Percentiles rank a stretch among this genome's conserved stretches.
Conservation (phyloP, 1,284 basidiomycete genomes). For the Sporisorium sorghi region DNA sequence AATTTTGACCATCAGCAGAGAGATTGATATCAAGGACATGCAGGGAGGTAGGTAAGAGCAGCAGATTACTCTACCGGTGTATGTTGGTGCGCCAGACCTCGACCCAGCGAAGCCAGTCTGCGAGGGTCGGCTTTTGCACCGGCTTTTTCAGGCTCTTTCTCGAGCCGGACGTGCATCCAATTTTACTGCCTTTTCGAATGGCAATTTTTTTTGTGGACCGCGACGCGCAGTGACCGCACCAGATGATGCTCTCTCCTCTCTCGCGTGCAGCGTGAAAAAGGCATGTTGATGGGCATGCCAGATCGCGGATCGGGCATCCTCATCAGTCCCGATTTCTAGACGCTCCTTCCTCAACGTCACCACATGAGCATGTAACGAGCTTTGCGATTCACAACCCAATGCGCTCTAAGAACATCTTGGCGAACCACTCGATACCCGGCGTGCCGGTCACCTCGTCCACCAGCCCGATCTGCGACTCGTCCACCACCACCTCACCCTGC, state of each 20-base stretch:
- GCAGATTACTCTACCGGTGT: no score
- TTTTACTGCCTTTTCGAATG: no score
- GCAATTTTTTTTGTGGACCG: not conserved
- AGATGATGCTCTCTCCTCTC: not conserved
- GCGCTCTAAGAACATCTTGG: slow-evolving; percentile 49
- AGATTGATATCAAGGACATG: no score
- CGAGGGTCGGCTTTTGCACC: slow-evolving; percentile 11
- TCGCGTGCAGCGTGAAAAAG: slow-evolving; percentile 22
- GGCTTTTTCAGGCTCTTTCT: slow-evolving; percentile 39
- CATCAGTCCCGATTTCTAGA: not conserved
- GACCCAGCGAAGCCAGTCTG: no score
- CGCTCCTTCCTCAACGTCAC: not conserved
- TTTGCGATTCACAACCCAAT: slow-evolving; percentile 32
- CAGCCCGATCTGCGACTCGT: slow-evolving; percentile 32
- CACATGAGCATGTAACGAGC: not conserved
- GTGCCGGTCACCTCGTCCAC: slow-evolving; percentile 52
- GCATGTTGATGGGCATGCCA: not conserved
- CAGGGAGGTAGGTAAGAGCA: no score
- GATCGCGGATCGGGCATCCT: not conserved
- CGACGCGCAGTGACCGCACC: slow-evolving; percentile 25
- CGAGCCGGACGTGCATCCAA: slow-evolving; percentile 18
- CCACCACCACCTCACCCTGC: not conserved
- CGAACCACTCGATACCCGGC: slow-evolving; percentile 59
- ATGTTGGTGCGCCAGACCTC: no score
- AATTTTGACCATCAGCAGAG: no score